These are phyloP conservation scores for Pterocarpus santalinus DNA, from an alignment of 306 rosid species.

Conservation along the genomic window DNA sequence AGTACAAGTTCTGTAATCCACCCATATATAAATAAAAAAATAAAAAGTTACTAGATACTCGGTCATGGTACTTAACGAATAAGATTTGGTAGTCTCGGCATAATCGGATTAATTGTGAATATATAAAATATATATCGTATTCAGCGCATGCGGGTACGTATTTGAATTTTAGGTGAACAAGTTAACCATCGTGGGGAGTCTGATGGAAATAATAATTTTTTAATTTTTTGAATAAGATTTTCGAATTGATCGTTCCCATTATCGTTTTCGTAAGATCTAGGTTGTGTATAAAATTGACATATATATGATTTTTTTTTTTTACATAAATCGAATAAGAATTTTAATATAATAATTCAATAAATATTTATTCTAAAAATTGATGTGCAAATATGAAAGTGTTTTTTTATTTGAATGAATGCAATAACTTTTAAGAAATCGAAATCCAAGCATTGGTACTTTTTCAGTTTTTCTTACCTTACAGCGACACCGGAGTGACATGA, in stretches of 20 bases:
- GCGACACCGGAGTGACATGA: conserved; percentile 34
- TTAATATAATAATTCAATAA: neutral
- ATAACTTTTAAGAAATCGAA: neutral
- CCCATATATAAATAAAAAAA: neutral
- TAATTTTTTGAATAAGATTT: neutral
- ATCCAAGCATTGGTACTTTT: neutral
- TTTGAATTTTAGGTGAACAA: conserved; percentile 49
- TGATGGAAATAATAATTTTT: conserved; percentile 4
- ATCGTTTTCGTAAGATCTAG: neutral
- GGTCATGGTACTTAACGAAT: neutral
- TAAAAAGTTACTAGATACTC: neutral
- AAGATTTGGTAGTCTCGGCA: conserved; percentile 8
- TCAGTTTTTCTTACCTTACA: conserved; percentile 30
- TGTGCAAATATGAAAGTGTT: neutral
- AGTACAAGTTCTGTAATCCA: neutral
- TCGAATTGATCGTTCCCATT: neutral
- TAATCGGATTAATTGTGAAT: neutral
- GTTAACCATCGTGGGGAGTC: conserved; percentile 26
- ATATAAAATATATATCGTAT: neutral
- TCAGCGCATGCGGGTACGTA: conserved; percentile 31
- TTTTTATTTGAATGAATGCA: neutral
- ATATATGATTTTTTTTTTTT: neutral
- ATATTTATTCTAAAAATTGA: neutral
- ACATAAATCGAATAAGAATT: neutral
- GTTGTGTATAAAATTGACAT: neutral